Evolutionary conservation across 352 stramenopile species (phyloP).

Genomic region (Phytophthora hybrid): DNA sequence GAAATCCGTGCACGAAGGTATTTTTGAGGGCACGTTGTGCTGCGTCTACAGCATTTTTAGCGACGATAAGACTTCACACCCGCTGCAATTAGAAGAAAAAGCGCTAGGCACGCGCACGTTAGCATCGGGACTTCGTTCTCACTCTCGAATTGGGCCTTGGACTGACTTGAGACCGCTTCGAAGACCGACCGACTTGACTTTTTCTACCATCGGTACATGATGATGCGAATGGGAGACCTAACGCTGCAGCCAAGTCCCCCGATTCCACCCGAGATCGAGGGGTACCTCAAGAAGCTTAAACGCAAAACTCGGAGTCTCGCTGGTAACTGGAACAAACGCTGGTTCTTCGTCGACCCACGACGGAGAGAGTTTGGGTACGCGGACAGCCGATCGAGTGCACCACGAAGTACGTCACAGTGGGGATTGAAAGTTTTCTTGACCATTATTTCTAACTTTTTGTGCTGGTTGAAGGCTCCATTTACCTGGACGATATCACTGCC

Average conservation of each 20-base stretch:
- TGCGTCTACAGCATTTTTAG: slow-evolving; percentile 27
- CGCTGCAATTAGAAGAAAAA: slow-evolving; percentile 29
- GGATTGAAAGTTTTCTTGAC: background rate
- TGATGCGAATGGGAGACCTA: slow-evolving; percentile 33
- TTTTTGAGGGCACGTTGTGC: slow-evolving; percentile 15
- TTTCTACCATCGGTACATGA: slow-evolving; percentile 11
- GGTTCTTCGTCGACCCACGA: slow-evolving; percentile 87
- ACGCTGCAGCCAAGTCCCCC: slow-evolving; percentile 54
- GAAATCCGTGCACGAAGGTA: slow-evolving; percentile 7
- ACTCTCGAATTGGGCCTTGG: slow-evolving; percentile 32
- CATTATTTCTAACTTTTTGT: background rate
- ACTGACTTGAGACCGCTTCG: background rate
- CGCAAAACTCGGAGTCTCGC: slow-evolving; percentile 81
- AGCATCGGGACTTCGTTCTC: slow-evolving; percentile 4
- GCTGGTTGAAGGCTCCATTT: slow-evolving; percentile 68
- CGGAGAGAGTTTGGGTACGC: slow-evolving; percentile 82
- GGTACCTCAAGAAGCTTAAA: slow-evolving; percentile 90
- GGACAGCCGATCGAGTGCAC: slow-evolving; percentile 51
- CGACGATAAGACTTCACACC: slow-evolving; percentile 28
- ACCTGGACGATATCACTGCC: slow-evolving; percentile 88
- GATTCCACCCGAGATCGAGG: slow-evolving; percentile 79
- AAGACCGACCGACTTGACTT: background rate
- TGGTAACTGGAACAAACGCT: slow-evolving; percentile 87
- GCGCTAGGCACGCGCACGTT: slow-evolving; percentile 13
- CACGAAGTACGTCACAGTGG: slow-evolving; percentile 47